These are phyloP conservation scores for Larix kaempferi DNA, from an alignment of 75 land plant genomes.

Conservation along the genomic window DNA sequence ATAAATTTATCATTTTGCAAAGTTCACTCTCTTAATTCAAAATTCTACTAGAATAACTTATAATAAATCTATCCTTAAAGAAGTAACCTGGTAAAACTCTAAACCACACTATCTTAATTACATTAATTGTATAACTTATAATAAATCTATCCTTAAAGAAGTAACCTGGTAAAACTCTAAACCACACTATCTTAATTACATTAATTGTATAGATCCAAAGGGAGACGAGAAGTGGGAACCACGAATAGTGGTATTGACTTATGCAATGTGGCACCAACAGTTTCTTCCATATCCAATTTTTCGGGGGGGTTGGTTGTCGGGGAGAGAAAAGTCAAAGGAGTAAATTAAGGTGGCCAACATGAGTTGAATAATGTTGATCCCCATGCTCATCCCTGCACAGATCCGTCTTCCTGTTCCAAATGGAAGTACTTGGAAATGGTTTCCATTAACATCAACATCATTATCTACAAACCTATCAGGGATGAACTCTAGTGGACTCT, in stretches of 20 bases:
- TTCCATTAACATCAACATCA: constrained; percentile 39
- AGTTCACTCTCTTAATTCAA: too few species aligned
- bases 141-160: too few species aligned
- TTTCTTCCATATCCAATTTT: constrained; percentile 70
- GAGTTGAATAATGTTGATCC: constrained; percentile 45
- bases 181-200: background rate
- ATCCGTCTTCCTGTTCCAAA: constrained; percentile 73
- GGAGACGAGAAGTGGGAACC: background rate
- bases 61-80: too few species aligned
- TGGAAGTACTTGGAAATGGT: constrained; percentile 57
- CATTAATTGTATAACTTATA: too few species aligned
- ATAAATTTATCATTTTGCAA: too few species aligned
- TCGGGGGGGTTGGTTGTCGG: constrained; percentile 31
- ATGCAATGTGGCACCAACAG: constrained; percentile 58
- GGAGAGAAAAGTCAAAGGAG: constrained; percentile 53
- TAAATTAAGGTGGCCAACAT: constrained; percentile 57
- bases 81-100: too few species aligned
- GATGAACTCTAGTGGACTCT: constrained; percentile 50
- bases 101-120: too few species aligned
- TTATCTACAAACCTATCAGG: constrained; percentile 50
- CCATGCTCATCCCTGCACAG: constrained; percentile 61
- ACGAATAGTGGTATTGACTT: constrained; percentile 28
- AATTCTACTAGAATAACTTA: too few species aligned
- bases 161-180: too few species aligned
- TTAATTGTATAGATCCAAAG: background rate